Evolutionary conservation across 225 moss, liverwort and hornwort species (phyloP), one percentile per base, ranked within the genome.

Genomic region (Physcomitrellopsis africana): DNA sequence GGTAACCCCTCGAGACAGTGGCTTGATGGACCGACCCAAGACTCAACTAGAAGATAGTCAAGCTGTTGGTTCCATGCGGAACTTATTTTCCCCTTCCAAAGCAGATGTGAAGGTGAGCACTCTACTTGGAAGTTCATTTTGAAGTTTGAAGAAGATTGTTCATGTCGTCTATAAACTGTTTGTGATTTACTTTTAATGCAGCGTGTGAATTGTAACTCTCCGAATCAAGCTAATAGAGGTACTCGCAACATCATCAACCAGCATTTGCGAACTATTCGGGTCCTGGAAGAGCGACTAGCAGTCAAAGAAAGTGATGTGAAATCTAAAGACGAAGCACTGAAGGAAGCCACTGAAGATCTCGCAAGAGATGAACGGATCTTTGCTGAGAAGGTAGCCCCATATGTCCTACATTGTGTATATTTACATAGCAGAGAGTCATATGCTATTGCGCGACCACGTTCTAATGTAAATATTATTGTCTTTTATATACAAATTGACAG

Each of bases 291-390:
- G 53, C 91, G 86, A 53, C 72, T 95, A 27, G 86, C 88, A 69
- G 76, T 72, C 16, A 93, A 87, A 83, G 95, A 95, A 80, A 86
- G 64, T 66, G 89, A 90, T 56, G 82, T 84, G 62, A 90, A 85
- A 73, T 88, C 82, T 60, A 91, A 84, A 81, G 90, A 93, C 73
- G 93, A 93, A 60, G 91, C 91, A 55, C 27, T 95, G 76, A 86
- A 82, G 78, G 88, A 93, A 64, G 95, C 91, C 53, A 88, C 84
- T 62, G 95, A 95, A 82, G 93, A 95, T 69, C 95, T 95, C 78
- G 89, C 84, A 24, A 88, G 91, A 81, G 95, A 95, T 81, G 95
- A 95, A 76, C 76, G 81, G 55, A 93, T 95, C 64, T 95, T 95
- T 77, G 84, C 90, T 43, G 95, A 95, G 85, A 95, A 95, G 93